Base-by-base conservation (phyloP, 2,329 filamentous ascomycete species). In the Stachybotrys echinatus region DNA sequence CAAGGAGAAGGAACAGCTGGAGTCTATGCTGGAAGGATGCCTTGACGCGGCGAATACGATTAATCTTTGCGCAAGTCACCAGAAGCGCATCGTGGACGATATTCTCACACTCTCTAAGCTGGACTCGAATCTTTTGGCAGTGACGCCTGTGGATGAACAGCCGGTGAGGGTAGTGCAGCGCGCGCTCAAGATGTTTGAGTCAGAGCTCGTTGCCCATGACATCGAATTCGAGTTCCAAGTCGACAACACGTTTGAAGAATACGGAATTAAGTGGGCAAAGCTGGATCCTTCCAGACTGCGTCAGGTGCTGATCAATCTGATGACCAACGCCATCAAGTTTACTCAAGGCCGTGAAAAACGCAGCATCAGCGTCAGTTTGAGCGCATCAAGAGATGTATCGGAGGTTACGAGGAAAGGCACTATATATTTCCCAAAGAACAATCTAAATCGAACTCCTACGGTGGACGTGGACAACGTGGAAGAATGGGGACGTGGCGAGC, bases 1-100 rank as follows among this genome's bases (percentile, higher is more conserved):
- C 4, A 57, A 65, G 22, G 57, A 69, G 52, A 58, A 71, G 63
- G 43, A 77, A 54, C 65, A 77, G 57, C 62, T 80, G 7, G 72
- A 78, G 20, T 65, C 65, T 4, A 64, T 81, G 7, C 56, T 84
- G 20, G 77, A 81, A 19, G 71, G 69, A 31, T 81, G 80, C 52
- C 75, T 89, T 19, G 87, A 92, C 63, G 87, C 88, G 6, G 85
- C 88, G n/a, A 87, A 89, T 57, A 92, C 88, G 1, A 92, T 92
- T 61, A 84, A 84, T 20, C 74, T 92, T 14, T 94, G 89, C 65
- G 86, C 87, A 47, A 88, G 84, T 61, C 89, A 89, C 67, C 86
- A 92, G 65, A 88, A 88, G 69, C 75, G 83, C 6, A 87, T 87
- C 50, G 82, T 87, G 17, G 82, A 87, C 58, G 83, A 87, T 55